phyloP scores from a whole-genome alignment of 2,329 filamentous ascomycete genomes.

The Ceratocystis papillata region DNA sequence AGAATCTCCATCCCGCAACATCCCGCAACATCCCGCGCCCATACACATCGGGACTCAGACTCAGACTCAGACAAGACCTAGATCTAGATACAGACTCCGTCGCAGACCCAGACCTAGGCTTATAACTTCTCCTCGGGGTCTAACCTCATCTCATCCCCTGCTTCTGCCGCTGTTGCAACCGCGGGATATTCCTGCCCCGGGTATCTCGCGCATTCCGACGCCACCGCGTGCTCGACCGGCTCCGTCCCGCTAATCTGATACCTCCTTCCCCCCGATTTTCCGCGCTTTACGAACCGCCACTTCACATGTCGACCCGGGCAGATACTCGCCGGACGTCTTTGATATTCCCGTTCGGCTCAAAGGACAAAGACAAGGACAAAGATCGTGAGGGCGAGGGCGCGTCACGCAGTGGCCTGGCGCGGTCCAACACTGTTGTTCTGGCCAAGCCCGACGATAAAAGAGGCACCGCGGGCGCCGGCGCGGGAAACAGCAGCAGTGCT shows the following conservation, averaged over 20 bases:
- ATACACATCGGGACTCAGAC: too few relatives aligned
- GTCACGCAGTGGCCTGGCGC: not conserved
- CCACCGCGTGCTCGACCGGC: not conserved
- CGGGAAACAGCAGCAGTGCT: not conserved
- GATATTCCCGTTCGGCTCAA: not conserved
- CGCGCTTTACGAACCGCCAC: not conserved
- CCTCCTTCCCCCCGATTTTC: too few relatives aligned
- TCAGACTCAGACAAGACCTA: too few relatives aligned
- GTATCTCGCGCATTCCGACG: not conserved
- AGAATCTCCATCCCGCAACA: not conserved
- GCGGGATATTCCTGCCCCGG: not conserved
- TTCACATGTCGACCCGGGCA: conserved; percentile 3
- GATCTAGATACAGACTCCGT: too few relatives aligned
- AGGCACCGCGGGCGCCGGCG: not conserved
- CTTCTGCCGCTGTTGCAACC: not conserved
- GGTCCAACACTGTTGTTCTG: conserved; percentile 4
- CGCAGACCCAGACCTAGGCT: too few relatives aligned
- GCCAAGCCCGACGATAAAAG: not conserved
- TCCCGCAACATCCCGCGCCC: not conserved
- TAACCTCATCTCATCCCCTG: too few relatives aligned
- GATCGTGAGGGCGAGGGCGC: not conserved
- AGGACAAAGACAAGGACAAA: not conserved
- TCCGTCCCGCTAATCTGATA: not conserved
- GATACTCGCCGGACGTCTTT: not conserved
- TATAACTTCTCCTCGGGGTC: not conserved